A percentile compares a stretch with the other conserved stretches of the same genome.
Evolutionary conservation across 2,329 filamentous ascomycete genomes (phyloP).

Genomic region (Xylaria sp.): DNA sequence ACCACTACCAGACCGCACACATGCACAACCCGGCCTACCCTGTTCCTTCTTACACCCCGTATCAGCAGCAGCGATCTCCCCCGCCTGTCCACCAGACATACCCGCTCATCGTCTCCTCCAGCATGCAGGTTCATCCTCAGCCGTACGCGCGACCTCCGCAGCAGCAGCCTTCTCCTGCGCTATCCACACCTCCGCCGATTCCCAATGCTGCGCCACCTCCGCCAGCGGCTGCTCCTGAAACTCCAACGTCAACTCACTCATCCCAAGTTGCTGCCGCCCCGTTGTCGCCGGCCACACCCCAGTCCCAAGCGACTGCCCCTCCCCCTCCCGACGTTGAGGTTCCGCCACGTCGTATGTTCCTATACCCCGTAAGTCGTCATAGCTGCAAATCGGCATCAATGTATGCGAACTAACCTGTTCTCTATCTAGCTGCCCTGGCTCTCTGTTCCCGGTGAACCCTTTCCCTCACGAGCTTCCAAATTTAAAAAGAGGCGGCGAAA

Average conservation of each 20-base stretch:
- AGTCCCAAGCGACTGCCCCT: slow-evolving; percentile 52
- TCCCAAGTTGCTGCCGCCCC: slow-evolving; percentile 54
- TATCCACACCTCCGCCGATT: slow-evolving; percentile 63
- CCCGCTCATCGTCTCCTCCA: slow-evolving; percentile 60
- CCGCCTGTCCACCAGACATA: slow-evolving; percentile 62
- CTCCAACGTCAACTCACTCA: slow-evolving; percentile 64
- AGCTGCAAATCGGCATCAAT: neutral
- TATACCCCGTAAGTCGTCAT: slow-evolving; percentile 60
- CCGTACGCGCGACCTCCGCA: slow-evolving; percentile 56
- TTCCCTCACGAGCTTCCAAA: slow-evolving; percentile 57
- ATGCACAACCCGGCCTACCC: slow-evolving; percentile 58
- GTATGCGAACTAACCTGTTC: slow-evolving; percentile 43
- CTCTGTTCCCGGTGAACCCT: slow-evolving; percentile 61
- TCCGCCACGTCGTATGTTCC: slow-evolving; percentile 51
- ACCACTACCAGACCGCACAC: slow-evolving; percentile 65
- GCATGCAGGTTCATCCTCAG: slow-evolving; percentile 53
- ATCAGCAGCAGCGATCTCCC: slow-evolving; percentile 46
- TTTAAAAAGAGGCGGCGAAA: slow-evolving; percentile 56
- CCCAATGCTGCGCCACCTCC: slow-evolving; percentile 56
- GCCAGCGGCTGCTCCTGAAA: slow-evolving; percentile 56
- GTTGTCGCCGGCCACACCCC: slow-evolving; percentile 60
- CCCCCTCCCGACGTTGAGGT: slow-evolving; percentile 44
- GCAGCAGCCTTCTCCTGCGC: slow-evolving; percentile 60
- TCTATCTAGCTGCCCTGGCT: slow-evolving; percentile 65
- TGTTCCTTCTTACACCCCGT: slow-evolving; percentile 59